phyloP scores from a whole-genome alignment of 2,329 filamentous ascomycete genomes.

The Exophiala calicioides region DNA sequence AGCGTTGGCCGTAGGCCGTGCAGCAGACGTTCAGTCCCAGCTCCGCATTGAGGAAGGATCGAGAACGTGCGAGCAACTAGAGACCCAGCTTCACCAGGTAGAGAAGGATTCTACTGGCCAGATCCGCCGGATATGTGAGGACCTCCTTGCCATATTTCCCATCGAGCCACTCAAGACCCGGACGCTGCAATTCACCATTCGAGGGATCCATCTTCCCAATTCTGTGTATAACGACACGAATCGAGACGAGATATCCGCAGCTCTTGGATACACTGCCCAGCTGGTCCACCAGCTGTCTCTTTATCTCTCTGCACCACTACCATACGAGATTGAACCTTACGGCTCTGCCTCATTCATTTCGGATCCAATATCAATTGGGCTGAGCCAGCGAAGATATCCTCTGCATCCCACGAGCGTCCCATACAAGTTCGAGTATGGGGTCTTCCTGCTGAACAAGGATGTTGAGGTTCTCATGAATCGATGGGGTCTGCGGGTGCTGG shows the following conservation, averaged over 20 bases:
- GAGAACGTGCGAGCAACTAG: constrained; percentile 15
- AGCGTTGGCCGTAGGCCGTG: constrained; percentile 18
- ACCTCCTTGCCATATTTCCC: constrained; percentile 75
- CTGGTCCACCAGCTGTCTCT: constrained; percentile 74
- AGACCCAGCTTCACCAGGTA: constrained; percentile 33
- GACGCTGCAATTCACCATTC: constrained; percentile 80
- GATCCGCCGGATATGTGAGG: constrained; percentile 81
- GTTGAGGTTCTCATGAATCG: constrained; percentile 70
- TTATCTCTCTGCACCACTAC: constrained; percentile 76
- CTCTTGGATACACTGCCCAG: constrained; percentile 76
- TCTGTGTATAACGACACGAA: constrained; percentile 69
- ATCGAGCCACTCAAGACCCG: constrained; percentile 68
- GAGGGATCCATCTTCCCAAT: constrained; percentile 76
- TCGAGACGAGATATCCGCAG: constrained; percentile 75
- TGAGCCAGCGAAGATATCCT: constrained; percentile 71
- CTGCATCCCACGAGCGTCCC: constrained; percentile 74
- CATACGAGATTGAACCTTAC: constrained; percentile 73
- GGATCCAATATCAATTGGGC: constrained; percentile 65
- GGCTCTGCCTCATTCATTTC: constrained; percentile 74
- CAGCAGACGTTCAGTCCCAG: constrained; percentile 8
- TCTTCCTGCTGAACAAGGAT: constrained; percentile 95
- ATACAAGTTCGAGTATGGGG: constrained; percentile 93
- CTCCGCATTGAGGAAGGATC: constrained; percentile 9
- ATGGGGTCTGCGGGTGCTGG: constrained; percentile 76
- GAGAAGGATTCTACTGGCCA: constrained; percentile 75